A percentile compares a stretch with the other conserved stretches of the same genome.
Evolutionary conservation across 495 filamentous ascomycete genomes (phyloP).

Genomic region (Neohortaea acidophila): DNA sequence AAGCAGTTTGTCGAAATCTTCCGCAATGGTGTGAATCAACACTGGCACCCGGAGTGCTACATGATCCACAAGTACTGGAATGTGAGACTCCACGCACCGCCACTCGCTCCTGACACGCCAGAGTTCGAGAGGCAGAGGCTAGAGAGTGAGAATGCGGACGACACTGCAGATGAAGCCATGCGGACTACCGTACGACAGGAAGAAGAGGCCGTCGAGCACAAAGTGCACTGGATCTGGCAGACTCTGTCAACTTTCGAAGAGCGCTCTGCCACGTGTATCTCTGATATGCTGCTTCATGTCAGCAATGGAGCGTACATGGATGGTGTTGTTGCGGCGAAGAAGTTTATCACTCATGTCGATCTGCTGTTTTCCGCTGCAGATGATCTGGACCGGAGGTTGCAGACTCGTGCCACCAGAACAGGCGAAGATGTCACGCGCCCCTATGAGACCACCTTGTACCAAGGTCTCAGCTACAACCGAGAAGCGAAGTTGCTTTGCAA

Average conservation of each 20-base stretch:
- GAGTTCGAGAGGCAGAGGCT: slow-evolving; percentile 53
- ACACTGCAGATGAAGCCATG: slow-evolving; percentile 55
- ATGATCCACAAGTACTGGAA: slow-evolving; percentile 99
- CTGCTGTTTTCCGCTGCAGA: slow-evolving; percentile 83
- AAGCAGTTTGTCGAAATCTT: slow-evolving; percentile 99
- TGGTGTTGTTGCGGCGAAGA: slow-evolving; percentile 88
- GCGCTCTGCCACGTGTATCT: slow-evolving; percentile 93
- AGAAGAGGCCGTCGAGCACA: slow-evolving; percentile 92
- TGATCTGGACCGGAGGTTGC: slow-evolving; percentile 58
- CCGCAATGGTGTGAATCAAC: slow-evolving; percentile 91
- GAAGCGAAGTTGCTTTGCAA: slow-evolving; percentile 98
- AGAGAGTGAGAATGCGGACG: slow-evolving; percentile 30
- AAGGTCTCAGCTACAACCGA: slow-evolving; percentile 70
- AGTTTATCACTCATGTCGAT: slow-evolving; percentile 92
- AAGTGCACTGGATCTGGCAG: slow-evolving; percentile 96
- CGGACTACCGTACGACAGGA: slow-evolving; percentile 62
- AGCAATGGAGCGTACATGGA: slow-evolving; percentile 96
- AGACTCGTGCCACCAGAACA: slow-evolving; percentile 41
- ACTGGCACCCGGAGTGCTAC: slow-evolving; percentile 99
- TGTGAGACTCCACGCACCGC: slow-evolving; percentile 58
- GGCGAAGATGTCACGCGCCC: slow-evolving; percentile 2
- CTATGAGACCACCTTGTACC: slow-evolving; percentile 15
- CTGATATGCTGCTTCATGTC: slow-evolving; percentile 97
- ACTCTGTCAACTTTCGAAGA: slow-evolving; percentile 95
- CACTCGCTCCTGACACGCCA: slow-evolving; percentile 37